These are phyloP conservation scores for Microcyclospora tardicrescens DNA, from an alignment of 2,329 filamentous ascomycete genomes.

Conservation along the genomic window DNA sequence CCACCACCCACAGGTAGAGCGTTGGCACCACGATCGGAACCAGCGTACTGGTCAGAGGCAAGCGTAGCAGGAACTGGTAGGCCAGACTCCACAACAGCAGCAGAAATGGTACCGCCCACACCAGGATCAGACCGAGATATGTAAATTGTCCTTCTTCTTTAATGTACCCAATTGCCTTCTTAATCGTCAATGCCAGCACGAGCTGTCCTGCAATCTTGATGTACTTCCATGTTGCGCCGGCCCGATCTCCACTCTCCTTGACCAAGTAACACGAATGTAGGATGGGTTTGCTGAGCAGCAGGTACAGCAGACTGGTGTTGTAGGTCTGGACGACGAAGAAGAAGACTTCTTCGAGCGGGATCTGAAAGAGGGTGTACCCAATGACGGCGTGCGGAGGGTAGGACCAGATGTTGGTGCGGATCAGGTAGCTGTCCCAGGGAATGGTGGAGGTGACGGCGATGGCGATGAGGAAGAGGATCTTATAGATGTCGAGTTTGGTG, in stretches of 20 bases:
- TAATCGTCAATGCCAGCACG: constrained; percentile 32
- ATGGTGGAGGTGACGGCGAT: constrained; percentile 56
- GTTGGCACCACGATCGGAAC: constrained; percentile 52
- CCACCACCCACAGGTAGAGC: constrained; percentile 58
- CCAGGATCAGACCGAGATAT: constrained; percentile 57
- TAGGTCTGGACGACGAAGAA: constrained; percentile 70
- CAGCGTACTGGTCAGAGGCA: constrained; percentile 46
- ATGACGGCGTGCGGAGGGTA: constrained; percentile 54
- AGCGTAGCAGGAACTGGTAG: constrained; percentile 48
- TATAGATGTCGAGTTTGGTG: constrained; percentile 49
- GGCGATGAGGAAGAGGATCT: constrained; percentile 46
- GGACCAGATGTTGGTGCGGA: constrained; percentile 55
- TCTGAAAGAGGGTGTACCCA: constrained; percentile 49
- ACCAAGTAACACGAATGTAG: constrained; percentile 43
- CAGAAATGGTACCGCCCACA: constrained; percentile 55
- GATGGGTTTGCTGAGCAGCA: constrained; percentile 51
- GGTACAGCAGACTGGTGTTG: constrained; percentile 55
- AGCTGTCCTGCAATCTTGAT: constrained; percentile 39
- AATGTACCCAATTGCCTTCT: constrained; percentile 34
- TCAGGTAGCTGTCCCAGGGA: constrained; percentile 66
- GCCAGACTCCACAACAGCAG: constrained; percentile 51
- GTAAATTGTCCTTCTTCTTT: constrained; percentile 39
- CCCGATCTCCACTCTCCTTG: constrained; percentile 22
- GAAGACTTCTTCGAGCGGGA: constrained; percentile 60
- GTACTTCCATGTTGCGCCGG: constrained; percentile 24